A percentile compares a stretch with the other conserved stretches of the same genome.
Conservation (phyloP, 1,284 basidiomycete species). For the Marasmius oreades region DNA sequence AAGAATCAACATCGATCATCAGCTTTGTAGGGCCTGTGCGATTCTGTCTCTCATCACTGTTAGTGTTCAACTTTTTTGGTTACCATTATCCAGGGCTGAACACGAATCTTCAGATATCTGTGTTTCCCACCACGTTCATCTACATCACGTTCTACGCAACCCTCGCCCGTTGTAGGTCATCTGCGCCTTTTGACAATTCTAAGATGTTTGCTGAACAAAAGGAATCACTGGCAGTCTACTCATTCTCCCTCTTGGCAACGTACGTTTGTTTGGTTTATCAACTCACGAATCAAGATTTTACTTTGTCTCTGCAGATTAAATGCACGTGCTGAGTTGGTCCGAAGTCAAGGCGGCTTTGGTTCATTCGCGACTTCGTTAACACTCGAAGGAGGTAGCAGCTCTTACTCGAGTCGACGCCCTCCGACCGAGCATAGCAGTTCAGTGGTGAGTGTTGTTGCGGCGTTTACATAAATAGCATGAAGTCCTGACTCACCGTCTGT, state of each 20-base stretch:
- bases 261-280: too few relatives aligned
- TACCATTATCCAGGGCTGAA: too few relatives aligned
- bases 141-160: constrained; percentile 1
- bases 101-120: background rate
- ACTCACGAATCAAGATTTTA: too few relatives aligned
- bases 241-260: constrained; percentile 1
- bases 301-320: too few relatives aligned
- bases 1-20: background rate
- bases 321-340: background rate
- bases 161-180: background rate
- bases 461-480: background rate
- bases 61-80: background rate
- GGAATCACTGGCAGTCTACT: background rate
- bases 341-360: too few relatives aligned
- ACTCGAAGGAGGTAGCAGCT: background rate
- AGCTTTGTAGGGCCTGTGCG: background rate
- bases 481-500: background rate
- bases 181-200: too few relatives aligned
- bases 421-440: background rate
- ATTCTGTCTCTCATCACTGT: constrained; percentile 1
- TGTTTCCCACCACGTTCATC: background rate
- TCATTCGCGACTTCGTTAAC: constrained; percentile 3
- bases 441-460: background rate
- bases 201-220: background rate
- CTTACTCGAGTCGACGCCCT: background rate